Conservation (phyloP, 805 yeast species). For the Priceomyces carsonii region DNA sequence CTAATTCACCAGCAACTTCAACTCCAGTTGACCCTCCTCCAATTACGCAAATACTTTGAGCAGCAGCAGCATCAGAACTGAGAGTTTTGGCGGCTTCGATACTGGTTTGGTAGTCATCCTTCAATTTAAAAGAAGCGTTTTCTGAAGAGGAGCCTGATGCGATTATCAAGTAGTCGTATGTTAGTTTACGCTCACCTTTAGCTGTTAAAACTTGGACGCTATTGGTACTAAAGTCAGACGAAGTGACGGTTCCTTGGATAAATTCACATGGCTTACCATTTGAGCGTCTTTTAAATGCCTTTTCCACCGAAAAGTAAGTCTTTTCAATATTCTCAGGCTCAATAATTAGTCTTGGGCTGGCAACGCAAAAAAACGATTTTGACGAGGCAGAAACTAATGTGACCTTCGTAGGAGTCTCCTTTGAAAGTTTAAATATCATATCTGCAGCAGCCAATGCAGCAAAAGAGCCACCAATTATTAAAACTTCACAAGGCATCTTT, state of each 20-base stretch:
- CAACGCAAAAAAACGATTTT: constrained; percentile 21
- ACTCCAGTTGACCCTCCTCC: constrained; percentile 41
- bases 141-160: constrained; percentile 31
- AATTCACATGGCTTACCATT: constrained; percentile 12
- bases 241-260: constrained; percentile 26
- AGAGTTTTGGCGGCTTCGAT: constrained; percentile 11
- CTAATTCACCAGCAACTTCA: constrained; percentile 39
- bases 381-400: constrained; percentile 26
- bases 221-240: too few species aligned
- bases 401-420: constrained; percentile 13
- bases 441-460: constrained; percentile 30
- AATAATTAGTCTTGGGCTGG: constrained; percentile 31
- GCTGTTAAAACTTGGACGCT: too few species aligned
- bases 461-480: constrained; percentile 36
- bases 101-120: constrained; percentile 14
- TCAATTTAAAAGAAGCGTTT: constrained; percentile 24
- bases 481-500: too few species aligned
- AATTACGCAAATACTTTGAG: constrained; percentile 32
- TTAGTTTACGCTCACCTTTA: constrained; percentile 10
- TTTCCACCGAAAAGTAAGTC: constrained; percentile 16
- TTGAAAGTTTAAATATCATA: constrained; percentile 9
- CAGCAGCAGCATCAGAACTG: constrained; percentile 14
- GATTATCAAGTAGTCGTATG: constrained; percentile 33
- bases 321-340: constrained; percentile 20
- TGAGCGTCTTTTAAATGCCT: constrained; percentile 13